Evolutionary conservation across 2,329 filamentous ascomycete species (phyloP).

Genomic region (Rutstroemia sp.): DNA sequence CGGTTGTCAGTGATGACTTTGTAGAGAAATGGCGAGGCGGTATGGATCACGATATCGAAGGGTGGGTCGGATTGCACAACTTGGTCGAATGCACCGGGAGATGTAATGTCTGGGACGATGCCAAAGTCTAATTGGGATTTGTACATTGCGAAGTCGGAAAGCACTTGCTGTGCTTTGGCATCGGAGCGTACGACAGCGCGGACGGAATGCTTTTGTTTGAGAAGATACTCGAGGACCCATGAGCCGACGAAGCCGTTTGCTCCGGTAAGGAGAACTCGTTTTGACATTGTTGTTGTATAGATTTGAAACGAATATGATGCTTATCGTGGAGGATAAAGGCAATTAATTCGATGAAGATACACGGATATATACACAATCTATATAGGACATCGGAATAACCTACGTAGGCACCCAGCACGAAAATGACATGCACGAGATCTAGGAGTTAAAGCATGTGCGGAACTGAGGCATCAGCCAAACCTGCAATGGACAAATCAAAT

Average conservation of each 20-base stretch:
- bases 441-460: too few relatives aligned
- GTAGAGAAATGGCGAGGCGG: conserved; percentile 48
- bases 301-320: too few relatives aligned
- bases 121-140: conserved; percentile 31
- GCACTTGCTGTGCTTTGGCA: conserved; percentile 37
- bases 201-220: conserved; percentile 27
- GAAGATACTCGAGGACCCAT: conserved; percentile 24
- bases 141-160: conserved; percentile 31
- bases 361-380: too few relatives aligned
- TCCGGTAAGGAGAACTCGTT: conserved; percentile 26
- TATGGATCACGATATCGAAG: conserved; percentile 54
- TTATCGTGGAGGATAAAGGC: too few relatives aligned
- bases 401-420: too few relatives aligned
- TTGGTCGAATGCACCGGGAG: conserved; percentile 61
- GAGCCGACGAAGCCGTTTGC: conserved; percentile 9
- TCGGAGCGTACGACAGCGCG: conserved; percentile 37
- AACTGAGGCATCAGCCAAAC: too few relatives aligned
- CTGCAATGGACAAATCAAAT: too few relatives aligned
- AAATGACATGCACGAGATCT: too few relatives aligned
- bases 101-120: conserved; percentile 65
- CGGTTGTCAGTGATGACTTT: conserved; percentile 25
- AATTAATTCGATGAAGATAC: too few relatives aligned
- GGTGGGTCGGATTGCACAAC: conserved; percentile 50
- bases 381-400: too few relatives aligned
- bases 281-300: conserved; percentile 12